Evolutionary conservation across 2,329 filamentous ascomycete species (phyloP), one percentile per base, ranked within the genome.

Genomic region (Colletotrichum kahawae): DNA sequence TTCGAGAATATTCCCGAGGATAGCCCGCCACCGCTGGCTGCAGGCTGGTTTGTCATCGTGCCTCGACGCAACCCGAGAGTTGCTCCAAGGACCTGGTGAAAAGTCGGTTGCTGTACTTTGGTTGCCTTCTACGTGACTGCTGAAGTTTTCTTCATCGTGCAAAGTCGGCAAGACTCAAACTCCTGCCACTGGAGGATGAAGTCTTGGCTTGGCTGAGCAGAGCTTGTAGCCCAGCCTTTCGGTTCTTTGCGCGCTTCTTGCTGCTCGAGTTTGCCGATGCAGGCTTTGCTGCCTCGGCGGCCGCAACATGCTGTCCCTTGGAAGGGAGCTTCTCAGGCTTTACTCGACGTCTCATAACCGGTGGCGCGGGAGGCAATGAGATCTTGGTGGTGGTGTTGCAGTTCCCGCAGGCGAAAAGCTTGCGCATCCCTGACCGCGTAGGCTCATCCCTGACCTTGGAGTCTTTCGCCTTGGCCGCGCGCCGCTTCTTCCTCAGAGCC

Each of bases 201-300:
- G 84, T 79, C 79, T 85, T 86, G 67, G 85, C 86, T 77, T 91
- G 90, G 63, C 88, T 87, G n/a, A 94, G 84, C 54, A 94, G 81
- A 66, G 92, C 91, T 80, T 93, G 90, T n/a, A 94, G 84, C 1
- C 91, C 92, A 38, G 91, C 90, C 82, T 93, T 94, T 75, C 92
- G 87, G 76, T 85, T 90, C 83, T 92, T 93, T 36, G 92, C 90
- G 65, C 92, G 87, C 84, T 93, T 93, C 83, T 91, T 93, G 84
- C 90, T 93, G 83, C 84, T 91, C 9, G 90, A 88, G 80, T 90
- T 92, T 38, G 88, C 84, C 3, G 87, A 85, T 18, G 71, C 54
- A 48, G 78, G 60, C 54, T 82, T 82, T 5, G 76, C 67, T 34
- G 62, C 54, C 34, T 72, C 72, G 16, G 43, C 63, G n/a, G 59